Evolutionary conservation across 2,329 filamentous ascomycete genomes (phyloP).

Genomic region (Beauveria pseudobassiana): DNA sequence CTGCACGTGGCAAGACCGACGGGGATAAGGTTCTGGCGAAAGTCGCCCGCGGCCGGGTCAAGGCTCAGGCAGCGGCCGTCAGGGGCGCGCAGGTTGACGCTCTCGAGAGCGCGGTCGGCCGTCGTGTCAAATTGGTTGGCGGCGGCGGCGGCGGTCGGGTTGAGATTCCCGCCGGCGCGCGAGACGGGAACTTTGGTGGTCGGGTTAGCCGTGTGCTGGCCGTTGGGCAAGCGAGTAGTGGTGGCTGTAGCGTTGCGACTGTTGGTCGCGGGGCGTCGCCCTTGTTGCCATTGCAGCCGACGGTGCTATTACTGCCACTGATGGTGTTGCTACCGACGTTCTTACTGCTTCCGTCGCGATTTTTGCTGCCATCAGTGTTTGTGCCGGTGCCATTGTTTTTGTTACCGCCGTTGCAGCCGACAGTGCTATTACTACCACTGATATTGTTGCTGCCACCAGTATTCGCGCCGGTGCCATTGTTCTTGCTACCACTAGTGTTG

Average conservation of each 20-base stretch:
- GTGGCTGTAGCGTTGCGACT: neutral
- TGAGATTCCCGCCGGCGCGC: slow-evolving; percentile 40
- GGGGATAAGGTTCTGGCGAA: slow-evolving; percentile 46
- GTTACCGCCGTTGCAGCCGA: neutral
- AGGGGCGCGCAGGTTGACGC: slow-evolving; percentile 37
- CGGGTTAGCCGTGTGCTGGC: slow-evolving; percentile 26
- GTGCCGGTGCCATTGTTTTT: neutral
- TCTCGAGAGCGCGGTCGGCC: slow-evolving; percentile 38
- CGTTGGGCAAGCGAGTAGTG: slow-evolving; percentile 3
- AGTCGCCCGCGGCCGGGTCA: slow-evolving; percentile 45
- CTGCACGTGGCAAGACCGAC: slow-evolving; percentile 37
- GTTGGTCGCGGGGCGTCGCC: neutral
- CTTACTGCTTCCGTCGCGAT: neutral
- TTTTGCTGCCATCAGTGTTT: neutral
- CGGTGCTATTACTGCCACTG: neutral
- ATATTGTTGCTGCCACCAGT: neutral
- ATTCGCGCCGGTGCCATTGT: neutral
- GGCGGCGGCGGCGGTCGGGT: slow-evolving; percentile 42
- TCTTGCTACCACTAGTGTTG: neutral
- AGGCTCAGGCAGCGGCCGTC: slow-evolving; percentile 45
- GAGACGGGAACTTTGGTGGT: slow-evolving; percentile 40
- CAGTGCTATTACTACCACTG: neutral
- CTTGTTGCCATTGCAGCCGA: neutral
- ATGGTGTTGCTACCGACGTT: neutral
- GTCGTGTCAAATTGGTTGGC: slow-evolving; percentile 39